A percentile compares a stretch with the other conserved stretches of the same genome.
These are phyloP conservation scores for Pseudogymnoascus sp. DNA, from an alignment of 2,329 filamentous ascomycete genomes.

Conservation along the genomic window DNA sequence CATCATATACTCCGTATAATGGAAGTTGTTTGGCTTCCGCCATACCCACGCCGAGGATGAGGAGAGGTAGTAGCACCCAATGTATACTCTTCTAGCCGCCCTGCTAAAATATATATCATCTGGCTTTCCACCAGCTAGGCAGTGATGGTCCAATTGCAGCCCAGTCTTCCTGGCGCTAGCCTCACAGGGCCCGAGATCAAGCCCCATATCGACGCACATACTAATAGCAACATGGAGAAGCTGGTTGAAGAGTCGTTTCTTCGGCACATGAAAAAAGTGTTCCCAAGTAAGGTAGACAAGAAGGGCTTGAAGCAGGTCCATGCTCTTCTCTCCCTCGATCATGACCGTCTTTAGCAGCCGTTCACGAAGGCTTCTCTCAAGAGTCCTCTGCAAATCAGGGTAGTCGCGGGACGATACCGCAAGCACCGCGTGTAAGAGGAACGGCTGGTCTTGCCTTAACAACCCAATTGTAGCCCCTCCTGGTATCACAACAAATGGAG, in stretches of 20 bases:
- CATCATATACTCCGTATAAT: constrained; percentile 16
- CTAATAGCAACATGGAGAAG: constrained; percentile 20
- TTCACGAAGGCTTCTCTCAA: not conserved
- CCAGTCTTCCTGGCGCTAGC: constrained; percentile 12
- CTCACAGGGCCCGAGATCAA: constrained; percentile 16
- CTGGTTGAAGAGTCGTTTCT: constrained; percentile 19
- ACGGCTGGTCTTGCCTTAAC: constrained; percentile 15
- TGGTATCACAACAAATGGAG: constrained; percentile 19
- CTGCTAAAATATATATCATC: constrained; percentile 9
- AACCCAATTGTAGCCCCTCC: constrained; percentile 7
- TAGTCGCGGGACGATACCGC: constrained; percentile 11
- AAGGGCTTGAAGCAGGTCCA: constrained; percentile 25
- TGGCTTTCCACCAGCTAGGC: not conserved
- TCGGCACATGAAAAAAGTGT: constrained; percentile 15
- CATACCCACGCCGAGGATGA: constrained; percentile 16
- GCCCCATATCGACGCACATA: constrained; percentile 18
- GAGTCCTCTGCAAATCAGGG: not conserved
- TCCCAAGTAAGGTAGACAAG: constrained; percentile 24
- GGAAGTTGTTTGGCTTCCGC: constrained; percentile 15
- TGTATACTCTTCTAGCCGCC: constrained; percentile 15
- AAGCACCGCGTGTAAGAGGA: constrained; percentile 17
- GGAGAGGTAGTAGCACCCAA: constrained; percentile 20
- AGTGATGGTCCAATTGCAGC: not conserved
- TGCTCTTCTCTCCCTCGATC: constrained; percentile 19
- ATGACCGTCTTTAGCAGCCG: constrained; percentile 11